phyloP scores from a whole-genome alignment of 352 stramenopile genomes.

The Phytophthora boehmeriae region DNA sequence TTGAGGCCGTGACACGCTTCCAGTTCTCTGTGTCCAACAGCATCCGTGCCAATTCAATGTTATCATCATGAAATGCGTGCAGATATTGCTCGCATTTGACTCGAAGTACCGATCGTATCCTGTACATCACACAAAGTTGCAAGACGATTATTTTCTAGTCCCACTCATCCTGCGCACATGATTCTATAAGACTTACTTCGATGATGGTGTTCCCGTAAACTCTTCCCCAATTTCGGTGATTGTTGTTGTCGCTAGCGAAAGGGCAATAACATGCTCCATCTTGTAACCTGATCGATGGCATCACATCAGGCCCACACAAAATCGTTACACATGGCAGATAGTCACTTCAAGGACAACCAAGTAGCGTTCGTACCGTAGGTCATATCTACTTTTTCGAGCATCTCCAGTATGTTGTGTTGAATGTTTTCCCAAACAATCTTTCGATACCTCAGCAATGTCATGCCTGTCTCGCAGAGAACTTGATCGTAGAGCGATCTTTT shows the following conservation, averaged over 20 bases:
- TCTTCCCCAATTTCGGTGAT: constrained; percentile 88
- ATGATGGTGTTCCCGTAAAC: constrained; percentile 73
- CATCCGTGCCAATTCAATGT: constrained; percentile 83
- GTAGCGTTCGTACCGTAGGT: constrained; percentile 55
- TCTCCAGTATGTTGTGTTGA: constrained; percentile 78
- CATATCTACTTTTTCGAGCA: constrained; percentile 74
- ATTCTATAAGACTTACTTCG: constrained; percentile 59
- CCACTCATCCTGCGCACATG: constrained; percentile 4
- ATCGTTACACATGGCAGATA: constrained; percentile 12
- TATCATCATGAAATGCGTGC: constrained; percentile 81
- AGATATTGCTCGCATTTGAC: constrained; percentile 87
- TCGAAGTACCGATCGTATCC: constrained; percentile 66
- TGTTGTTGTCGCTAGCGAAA: constrained; percentile 74
- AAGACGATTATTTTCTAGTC: not conserved
- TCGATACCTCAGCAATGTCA: constrained; percentile 77
- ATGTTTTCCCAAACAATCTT: constrained; percentile 90
- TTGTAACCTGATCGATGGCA: constrained; percentile 64
- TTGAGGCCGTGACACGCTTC: constrained; percentile 66
- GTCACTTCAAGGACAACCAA: not conserved
- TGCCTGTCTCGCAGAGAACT: constrained; percentile 78
- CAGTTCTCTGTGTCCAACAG: constrained; percentile 87
- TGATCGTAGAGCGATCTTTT: constrained; percentile 62
- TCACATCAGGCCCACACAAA: constrained; percentile 2
- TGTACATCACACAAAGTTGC: constrained; percentile 23
- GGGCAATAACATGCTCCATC: constrained; percentile 86